These are phyloP conservation scores for Suhomyces bribrorum DNA, from an alignment of 1,139 yeast species.

Conservation along the genomic window DNA sequence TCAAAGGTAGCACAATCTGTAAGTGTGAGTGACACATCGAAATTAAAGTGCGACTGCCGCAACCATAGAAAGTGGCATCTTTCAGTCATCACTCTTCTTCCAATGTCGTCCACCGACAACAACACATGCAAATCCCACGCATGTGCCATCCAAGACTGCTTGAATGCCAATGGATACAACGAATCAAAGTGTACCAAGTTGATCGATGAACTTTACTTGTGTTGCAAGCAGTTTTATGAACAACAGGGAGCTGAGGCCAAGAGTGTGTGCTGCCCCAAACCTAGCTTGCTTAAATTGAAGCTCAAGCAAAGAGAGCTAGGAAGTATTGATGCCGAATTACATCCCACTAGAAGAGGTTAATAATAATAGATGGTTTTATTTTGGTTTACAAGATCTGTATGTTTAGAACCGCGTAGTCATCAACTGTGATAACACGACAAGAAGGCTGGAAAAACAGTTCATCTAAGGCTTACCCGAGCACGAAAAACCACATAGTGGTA, in stretches of 20 bases:
- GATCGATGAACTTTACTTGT: constrained; percentile 60
- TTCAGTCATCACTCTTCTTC: neutral
- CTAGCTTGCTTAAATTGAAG: constrained; percentile 54
- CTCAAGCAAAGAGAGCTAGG: constrained; percentile 57
- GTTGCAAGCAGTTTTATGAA: constrained; percentile 59
- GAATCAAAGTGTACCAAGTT: constrained; percentile 62
- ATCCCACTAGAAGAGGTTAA: constrained; percentile 17
- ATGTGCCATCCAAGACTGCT: constrained; percentile 69
- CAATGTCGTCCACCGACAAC: constrained; percentile 32
- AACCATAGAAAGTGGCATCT: no score
- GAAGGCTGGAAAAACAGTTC: constrained; percentile 57
- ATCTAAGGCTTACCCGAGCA: constrained; percentile 94
- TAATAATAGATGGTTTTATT: constrained; percentile 4
- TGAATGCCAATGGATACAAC: constrained; percentile 52
- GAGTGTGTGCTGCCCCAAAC: constrained; percentile 68
- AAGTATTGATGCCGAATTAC: constrained; percentile 52
- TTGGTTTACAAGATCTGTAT: no score
- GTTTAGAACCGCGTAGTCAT: constrained; percentile 74
- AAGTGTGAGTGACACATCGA: no score
- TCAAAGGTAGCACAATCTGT: neutral
- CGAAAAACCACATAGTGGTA: constrained; percentile 55
- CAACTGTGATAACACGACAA: constrained; percentile 56
- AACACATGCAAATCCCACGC: constrained; percentile 66
- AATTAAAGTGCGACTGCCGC: constrained; percentile 7
- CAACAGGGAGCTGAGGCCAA: constrained; percentile 53